Percentiles rank a stretch among this genome's conserved stretches.
Conservation (phyloP, 2,329 filamentous ascomycete genomes). For the Aspergillus awamori region DNA sequence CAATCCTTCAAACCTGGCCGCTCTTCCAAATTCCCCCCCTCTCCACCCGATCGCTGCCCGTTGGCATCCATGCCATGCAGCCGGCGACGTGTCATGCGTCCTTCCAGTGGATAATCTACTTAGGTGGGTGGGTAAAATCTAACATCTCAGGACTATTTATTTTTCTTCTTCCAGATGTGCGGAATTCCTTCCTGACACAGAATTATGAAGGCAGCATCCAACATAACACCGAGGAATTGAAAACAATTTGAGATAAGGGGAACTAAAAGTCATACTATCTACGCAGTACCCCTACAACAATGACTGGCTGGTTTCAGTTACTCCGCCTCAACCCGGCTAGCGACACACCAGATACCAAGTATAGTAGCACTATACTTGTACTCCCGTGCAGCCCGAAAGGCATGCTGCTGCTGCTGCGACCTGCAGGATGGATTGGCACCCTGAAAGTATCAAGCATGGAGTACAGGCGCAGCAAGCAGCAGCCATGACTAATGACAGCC, state of each 20-base stretch:
- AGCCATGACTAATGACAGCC: conserved; percentile 4
- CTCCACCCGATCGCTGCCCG: conserved; percentile 1
- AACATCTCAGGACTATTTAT: not conserved
- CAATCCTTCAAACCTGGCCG: not conserved
- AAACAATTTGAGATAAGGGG: too few species aligned
- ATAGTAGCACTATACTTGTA: not conserved
- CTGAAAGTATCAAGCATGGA: not conserved
- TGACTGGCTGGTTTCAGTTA: not conserved
- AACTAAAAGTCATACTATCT: too few species aligned
- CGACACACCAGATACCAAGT: not conserved
- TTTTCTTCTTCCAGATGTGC: not conserved
- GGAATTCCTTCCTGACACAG: not conserved
- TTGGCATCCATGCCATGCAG: conserved; percentile 16
- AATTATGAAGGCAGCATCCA: too few species aligned
- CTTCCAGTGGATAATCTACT: conserved; percentile 4
- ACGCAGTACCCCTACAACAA: too few species aligned
- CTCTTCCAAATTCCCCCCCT: not conserved
- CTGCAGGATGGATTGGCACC: conserved; percentile 2
- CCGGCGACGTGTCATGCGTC: conserved; percentile 20
- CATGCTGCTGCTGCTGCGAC: not conserved
- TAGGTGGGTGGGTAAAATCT: not conserved
- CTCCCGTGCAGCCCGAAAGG: not conserved
- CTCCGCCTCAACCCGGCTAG: not conserved
- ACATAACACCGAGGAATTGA: too few species aligned
- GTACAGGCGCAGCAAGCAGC: not conserved